Base-by-base conservation (phyloP, 768 basidiomycete genomes). In the Termitomyces sp. region DNA sequence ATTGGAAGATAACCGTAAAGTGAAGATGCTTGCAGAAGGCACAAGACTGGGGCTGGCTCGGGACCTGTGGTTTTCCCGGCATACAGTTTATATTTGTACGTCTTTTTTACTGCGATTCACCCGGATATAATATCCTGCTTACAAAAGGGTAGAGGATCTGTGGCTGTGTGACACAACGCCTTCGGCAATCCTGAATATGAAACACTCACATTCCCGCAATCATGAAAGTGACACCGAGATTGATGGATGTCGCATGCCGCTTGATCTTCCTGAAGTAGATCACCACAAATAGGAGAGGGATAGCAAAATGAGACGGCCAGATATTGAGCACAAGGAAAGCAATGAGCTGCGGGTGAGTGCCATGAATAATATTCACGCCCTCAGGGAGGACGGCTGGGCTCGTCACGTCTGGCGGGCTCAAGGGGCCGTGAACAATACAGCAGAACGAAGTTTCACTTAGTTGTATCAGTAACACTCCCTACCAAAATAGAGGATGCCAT, bases 271-370 rank as follows among this genome's bases (percentile, higher is more conserved):
- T 76, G 37, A 75, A 76, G 54, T 72, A 67, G 5, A 77, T 74
- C 34, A 75, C 66, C 5, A 67, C 67, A 7, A 81, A 63, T 7
- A 81, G 64, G 19, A 80, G 21, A 19, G 78, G 79, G 23, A 82
- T 72, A 5, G 77, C 78, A 52, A 79, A 66, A 60, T 80, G 78
- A 12, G 79, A 77, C 2, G 80, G 73, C 76, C 76, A 79, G 61
- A 77, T 72, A 57, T 80, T 79, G 56, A 82, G 63, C 21, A 78
- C 67, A 60, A 80, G 68, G 58, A 75, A 79, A 12, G 65, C 65
- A 5, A 77, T 59, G 21, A 79, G 67, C 54, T 78, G 68, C 23
- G 64, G 58, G 60, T 75, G 71, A 5, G 73, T 77, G 28, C 73
- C 78, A 50, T 70, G 71, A 44, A 80, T 69, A 49, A 77, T 75